Evolutionary conservation across 2,329 filamentous ascomycete species (phyloP), one percentile per base, ranked within the genome.

Genomic region (Meredithiella fracta): DNA sequence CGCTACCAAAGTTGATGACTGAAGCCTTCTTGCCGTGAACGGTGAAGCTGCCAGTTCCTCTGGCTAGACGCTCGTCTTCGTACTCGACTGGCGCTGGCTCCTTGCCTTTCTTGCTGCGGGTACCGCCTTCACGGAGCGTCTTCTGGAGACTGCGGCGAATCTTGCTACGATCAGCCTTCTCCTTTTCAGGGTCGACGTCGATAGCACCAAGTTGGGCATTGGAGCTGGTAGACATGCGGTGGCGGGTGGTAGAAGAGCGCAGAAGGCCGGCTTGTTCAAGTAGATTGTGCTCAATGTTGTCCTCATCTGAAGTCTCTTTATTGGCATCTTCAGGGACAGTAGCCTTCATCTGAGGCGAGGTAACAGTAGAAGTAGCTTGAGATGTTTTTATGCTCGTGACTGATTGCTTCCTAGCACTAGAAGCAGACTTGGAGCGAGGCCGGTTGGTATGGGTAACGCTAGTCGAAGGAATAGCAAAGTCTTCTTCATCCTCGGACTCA

Each of bases 21-120:
- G 89, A 95, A 2, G 92, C 92, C 68, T 98, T 97, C 72, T 97
- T 98, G 59, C 92, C 91, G 64, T 98, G 92, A 3, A 98, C 83
- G 3, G 92, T 94, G 67, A 98, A 98, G 63, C 87, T 94, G 3
- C 88, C 88, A 11, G 86, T 80, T 11, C 85, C 84, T 51, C 92
- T 81, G 5, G 85, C 74, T 11, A 98, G 74, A 9, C 85, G 81
- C 62, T 87, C 85, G 38, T 85, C 72, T 69, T 77, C 63, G 60
- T 67, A 61, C 11, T 51, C 65, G 58, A 63, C 74, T 9, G 44
- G 44, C 7, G 47, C 49, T 22, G 57, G 54, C 52, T 94, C 88
- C 64, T 82, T 86, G 53, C 84, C 83, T 66, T 84, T 90, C 62
- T 82, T 82, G 65, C 85, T 83, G 68, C 74, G 82, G 58, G 73